A percentile compares a stretch with the other conserved stretches of the same genome.
Conservation (phyloP, 805 yeast genomes). For the Candida saitoana region DNA sequence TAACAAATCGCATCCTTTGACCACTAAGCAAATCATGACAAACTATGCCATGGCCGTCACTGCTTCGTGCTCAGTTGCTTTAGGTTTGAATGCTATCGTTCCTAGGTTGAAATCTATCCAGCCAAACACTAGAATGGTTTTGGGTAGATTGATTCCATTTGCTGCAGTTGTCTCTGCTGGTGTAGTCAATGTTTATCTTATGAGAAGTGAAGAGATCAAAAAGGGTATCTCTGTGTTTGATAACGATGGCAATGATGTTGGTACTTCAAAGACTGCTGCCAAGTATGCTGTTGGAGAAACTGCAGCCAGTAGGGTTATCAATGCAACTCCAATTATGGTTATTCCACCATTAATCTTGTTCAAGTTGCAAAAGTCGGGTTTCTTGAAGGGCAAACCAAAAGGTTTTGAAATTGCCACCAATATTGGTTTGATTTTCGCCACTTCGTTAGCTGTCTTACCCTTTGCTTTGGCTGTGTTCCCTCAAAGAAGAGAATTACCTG, state of each 20-base stretch:
- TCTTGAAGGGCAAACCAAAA: constrained; percentile 64
- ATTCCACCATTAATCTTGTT: constrained; percentile 86
- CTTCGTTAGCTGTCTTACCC: constrained; percentile 86
- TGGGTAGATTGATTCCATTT: constrained; percentile 91
- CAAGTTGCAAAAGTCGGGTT: constrained; percentile 60
- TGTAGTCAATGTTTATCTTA: constrained; percentile 88
- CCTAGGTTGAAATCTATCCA: constrained; percentile 71
- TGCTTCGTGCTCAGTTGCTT: constrained; percentile 93
- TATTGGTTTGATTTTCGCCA: constrained; percentile 77
- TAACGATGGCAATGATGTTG: constrained; percentile 56
- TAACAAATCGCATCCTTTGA: constrained; percentile 88
- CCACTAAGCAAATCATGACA: constrained; percentile 69
- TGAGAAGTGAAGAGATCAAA: constrained; percentile 92
- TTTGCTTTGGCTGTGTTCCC: constrained; percentile 96
- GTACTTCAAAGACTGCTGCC: constrained; percentile 82
- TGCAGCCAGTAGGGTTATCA: constrained; percentile 89
- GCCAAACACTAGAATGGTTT: constrained; percentile 64
- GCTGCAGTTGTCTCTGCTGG: constrained; percentile 99
- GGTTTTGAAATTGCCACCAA: constrained; percentile 68
- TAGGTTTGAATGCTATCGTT: constrained; percentile 88
- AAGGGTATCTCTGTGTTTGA: constrained; percentile 76
- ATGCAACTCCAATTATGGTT: constrained; percentile 97
- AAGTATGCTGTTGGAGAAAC: constrained; percentile 93
- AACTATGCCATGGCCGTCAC: constrained; percentile 86
- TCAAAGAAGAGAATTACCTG: constrained; percentile 66